These are phyloP conservation scores for Calcarisporium arbuscula DNA, from an alignment of 2,329 filamentous ascomycete species.

Conservation along the genomic window DNA sequence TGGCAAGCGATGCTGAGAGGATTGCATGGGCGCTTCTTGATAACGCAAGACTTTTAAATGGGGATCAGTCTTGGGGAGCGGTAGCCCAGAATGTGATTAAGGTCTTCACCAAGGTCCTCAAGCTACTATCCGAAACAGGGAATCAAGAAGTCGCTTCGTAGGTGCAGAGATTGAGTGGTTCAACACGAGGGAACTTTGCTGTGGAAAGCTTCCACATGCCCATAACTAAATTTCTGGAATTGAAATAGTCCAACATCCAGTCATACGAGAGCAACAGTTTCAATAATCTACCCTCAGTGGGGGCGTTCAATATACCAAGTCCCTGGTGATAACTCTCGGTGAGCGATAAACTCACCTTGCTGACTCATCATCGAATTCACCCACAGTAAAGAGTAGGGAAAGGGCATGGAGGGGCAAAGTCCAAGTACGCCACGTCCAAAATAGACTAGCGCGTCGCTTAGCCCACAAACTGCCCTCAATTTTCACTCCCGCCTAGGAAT, in stretches of 20 bases:
- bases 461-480: conserved; percentile 30
- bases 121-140: conserved; percentile 13
- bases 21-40: conserved; percentile 28
- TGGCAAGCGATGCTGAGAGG: conserved; percentile 18
- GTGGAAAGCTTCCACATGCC: too few species aligned
- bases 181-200: too few species aligned
- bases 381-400: conserved; percentile 7
- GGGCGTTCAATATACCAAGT: too few species aligned
- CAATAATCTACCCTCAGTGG: too few species aligned
- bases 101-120: conserved; percentile 16
- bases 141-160: conserved; percentile 1
- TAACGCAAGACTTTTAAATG: conserved; percentile 13
- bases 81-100: conserved; percentile 20
- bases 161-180: too few species aligned
- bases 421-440: conserved; percentile 17
- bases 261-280: too few species aligned
- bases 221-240: too few species aligned
- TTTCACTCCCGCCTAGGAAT: conserved; percentile 28
- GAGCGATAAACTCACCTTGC: conserved; percentile 5
- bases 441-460: conserved; percentile 26
- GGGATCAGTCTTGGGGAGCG: conserved; percentile 25
- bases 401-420: conserved; percentile 26
- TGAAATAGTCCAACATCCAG: too few species aligned
- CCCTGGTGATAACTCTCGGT: background rate
- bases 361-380: conserved; percentile 18